Conservation (phyloP, 177 flowering plant genomes). For the Telopea speciosissima region DNA sequence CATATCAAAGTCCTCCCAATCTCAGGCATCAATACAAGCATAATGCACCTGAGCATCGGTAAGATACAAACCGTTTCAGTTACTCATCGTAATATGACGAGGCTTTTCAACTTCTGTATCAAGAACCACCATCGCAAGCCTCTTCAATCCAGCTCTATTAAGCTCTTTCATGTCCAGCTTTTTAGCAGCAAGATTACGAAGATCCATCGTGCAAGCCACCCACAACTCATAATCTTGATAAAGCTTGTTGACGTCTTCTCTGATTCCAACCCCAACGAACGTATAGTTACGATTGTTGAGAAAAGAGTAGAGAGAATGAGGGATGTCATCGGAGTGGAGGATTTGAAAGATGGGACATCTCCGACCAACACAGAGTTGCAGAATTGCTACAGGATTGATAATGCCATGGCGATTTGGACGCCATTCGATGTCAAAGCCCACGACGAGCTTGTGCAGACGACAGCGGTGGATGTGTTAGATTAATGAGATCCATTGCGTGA, state of each 20-base stretch:
- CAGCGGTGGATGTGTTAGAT: slow-evolving; percentile 3
- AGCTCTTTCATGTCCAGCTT: not conserved
- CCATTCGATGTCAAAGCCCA: slow-evolving; percentile 36
- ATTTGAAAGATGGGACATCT: slow-evolving; percentile 3
- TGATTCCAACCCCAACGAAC: not conserved
- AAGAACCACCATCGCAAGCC: no score
- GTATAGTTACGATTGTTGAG: not conserved
- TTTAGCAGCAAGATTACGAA: not conserved
- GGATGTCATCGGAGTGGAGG: not conserved
- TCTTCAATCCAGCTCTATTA: no score
- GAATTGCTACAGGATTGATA: not conserved
- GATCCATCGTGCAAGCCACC: not conserved
- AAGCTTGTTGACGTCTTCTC: not conserved
- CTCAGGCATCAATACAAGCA: not conserved
- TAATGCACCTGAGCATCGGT: no score
- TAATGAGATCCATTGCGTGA: slow-evolving; percentile 15
- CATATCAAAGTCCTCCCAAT: not conserved
- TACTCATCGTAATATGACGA: not conserved
- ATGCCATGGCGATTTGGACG: slow-evolving; percentile 2
- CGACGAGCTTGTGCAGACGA: slow-evolving; percentile 11
- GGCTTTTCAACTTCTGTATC: not conserved
- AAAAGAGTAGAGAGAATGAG: not conserved
- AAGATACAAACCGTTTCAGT: not conserved
- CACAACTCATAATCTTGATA: not conserved
- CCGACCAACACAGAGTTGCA: not conserved